Evolutionary conservation across 2,329 filamentous ascomycete genomes (phyloP), one percentile per base, ranked within the genome.

Genomic region (Penicillium sp.): DNA sequence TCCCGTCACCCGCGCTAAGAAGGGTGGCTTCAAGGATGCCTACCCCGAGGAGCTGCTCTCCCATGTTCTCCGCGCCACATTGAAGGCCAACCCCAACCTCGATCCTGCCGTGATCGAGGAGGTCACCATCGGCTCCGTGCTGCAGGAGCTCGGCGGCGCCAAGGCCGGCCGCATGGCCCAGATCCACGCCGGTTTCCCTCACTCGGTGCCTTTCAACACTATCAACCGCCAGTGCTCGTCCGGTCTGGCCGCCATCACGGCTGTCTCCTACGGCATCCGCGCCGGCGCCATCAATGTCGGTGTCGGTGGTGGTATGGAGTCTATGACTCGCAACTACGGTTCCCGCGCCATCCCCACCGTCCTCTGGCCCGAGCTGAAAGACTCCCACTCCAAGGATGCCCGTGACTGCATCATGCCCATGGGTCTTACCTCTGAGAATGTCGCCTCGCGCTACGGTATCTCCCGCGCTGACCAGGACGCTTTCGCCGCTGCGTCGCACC

Each of bases 141-240:
- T 97, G 58, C 92, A 92, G 30, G 93, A 97, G 78, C 89, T 97
- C 15, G 93, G 93, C 67, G 93, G 93, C 61, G 89, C 87, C 69
- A 97, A 97, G 82, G 93, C 93, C 0, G 92, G 91, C 1, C 91
- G 93, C 67, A 96, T 96, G 91, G 92, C 92, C 49, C 86, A 94
- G 70, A 90, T 93, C 79, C 91, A 96, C 80, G 89, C 89, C 61
- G 92, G 92, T 37, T 91, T 89, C 73, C 85, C 91, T 17, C 85
- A 85, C 67, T 84, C 85, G 0, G 93, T 91, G 0, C 85, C 88
- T 15, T 89, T 97, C 70, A 90, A 93, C 80, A 97, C 93, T 0
- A 87, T 95, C 68, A 97, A 97, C 81, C 86, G 94, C 42, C 93
- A 93, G 15, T 97, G 93, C 78, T 88, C 89, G 17, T 91, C 88